phyloP scores from a whole-genome alignment of 176 grass and related monocot genomes.

The Zoysia pacifica region DNA sequence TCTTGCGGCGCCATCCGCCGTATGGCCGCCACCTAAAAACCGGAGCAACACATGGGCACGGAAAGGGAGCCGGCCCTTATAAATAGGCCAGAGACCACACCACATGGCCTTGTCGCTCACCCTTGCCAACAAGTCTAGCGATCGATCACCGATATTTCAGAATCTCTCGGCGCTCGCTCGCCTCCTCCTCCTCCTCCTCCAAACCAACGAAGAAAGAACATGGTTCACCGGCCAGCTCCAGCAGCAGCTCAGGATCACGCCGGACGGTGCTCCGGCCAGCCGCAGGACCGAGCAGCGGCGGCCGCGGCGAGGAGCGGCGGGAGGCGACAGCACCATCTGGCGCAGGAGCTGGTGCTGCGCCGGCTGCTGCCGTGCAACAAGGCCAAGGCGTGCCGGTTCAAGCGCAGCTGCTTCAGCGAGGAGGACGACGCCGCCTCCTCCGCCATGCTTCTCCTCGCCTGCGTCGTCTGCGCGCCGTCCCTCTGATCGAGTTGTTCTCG shows the following conservation, averaged over 20 bases:
- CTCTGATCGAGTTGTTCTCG: constrained; percentile 12
- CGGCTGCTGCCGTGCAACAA: constrained; percentile 72
- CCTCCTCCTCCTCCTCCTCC: background rate
- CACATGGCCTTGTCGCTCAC: constrained; percentile 26
- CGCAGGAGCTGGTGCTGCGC: constrained; percentile 26
- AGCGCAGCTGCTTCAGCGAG: constrained; percentile 83
- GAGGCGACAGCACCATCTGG: constrained; percentile 16
- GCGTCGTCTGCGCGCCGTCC: constrained; percentile 62
- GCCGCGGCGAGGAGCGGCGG: background rate
- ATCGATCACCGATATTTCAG: background rate
- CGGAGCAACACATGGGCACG: constrained; percentile 1
- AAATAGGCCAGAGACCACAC: constrained; percentile 9
- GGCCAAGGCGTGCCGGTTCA: constrained; percentile 81
- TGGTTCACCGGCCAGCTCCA: constrained; percentile 45
- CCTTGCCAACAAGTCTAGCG: background rate
- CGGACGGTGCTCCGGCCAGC: background rate
- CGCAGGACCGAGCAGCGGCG: background rate
- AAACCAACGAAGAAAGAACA: background rate
- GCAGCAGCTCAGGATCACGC: background rate
- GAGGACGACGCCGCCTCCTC: constrained; percentile 70
- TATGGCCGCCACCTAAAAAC: background rate
- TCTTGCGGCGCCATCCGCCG: background rate
- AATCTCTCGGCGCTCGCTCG: background rate
- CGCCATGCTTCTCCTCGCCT: constrained; percentile 79
- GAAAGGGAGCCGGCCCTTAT: background rate